A percentile compares a stretch with the other conserved stretches of the same genome.
phyloP scores from a whole-genome alignment of 345 rosid genomes.

The Balakata baccata region DNA sequence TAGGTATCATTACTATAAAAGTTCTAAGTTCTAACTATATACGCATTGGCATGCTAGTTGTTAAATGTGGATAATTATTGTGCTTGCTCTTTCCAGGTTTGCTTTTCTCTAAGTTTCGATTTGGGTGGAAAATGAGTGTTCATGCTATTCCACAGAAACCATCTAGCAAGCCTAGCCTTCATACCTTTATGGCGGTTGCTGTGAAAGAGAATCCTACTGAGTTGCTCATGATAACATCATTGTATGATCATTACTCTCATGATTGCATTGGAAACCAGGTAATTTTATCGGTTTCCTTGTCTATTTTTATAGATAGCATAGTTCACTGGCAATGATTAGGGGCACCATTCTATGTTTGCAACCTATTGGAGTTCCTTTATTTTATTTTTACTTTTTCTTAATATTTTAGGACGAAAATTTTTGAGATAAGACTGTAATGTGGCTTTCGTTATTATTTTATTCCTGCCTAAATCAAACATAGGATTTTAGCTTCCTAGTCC shows the following conservation, averaged over 20 bases:
- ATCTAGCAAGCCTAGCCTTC: constrained; percentile 46
- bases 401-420: background rate
- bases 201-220: constrained; percentile 51
- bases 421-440: background rate
- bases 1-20: constrained; percentile 48
- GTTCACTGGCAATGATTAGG: background rate
- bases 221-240: constrained; percentile 48
- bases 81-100: constrained; percentile 45
- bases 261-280: constrained; percentile 57
- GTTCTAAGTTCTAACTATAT: background rate
- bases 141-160: constrained; percentile 55
- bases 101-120: constrained; percentile 76
- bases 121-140: constrained; percentile 76
- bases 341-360: background rate
- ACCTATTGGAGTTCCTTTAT: background rate
- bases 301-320: background rate
- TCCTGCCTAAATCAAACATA: background rate
- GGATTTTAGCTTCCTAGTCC: background rate
- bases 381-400: background rate
- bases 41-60: background rate
- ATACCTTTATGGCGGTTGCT: constrained; percentile 75
- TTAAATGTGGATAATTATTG: background rate
- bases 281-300: background rate
- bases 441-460: background rate
- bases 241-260: constrained; percentile 43